Percentiles rank a stretch among this genome's conserved stretches.
These are phyloP conservation scores for Zizania latifolia DNA, from an alignment of 176 grass and related monocot genomes.

Conservation along the genomic window DNA sequence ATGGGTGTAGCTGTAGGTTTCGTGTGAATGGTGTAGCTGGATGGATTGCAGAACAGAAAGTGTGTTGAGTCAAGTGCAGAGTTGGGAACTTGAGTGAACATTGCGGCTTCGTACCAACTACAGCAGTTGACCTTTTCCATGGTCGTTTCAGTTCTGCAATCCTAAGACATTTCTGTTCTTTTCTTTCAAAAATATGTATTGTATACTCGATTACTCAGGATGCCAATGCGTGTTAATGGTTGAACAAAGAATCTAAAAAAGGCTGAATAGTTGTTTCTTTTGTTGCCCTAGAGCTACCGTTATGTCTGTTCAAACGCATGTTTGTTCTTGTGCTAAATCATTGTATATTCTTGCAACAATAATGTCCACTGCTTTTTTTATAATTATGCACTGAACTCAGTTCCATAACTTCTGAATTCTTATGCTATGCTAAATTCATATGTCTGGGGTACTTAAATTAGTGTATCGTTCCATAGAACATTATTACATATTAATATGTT, in stretches of 20 bases:
- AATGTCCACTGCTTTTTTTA: neutral
- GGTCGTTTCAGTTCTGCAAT: slow-evolving; percentile 6
- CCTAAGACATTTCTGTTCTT: neutral
- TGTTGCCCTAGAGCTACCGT: neutral
- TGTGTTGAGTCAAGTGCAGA: slow-evolving; percentile 10
- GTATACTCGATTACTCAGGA: neutral
- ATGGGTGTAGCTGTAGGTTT: neutral
- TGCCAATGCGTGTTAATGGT: slow-evolving; percentile 15
- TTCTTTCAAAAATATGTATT: slow-evolving; percentile 17
- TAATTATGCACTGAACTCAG: neutral
- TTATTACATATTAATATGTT: slow-evolving; percentile 12
- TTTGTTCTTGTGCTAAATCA: neutral
- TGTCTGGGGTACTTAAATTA: slow-evolving; percentile 15
- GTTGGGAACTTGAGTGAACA: slow-evolving; percentile 11
- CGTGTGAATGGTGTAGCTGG: slow-evolving; percentile 6
- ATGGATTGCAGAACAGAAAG: too few species aligned
- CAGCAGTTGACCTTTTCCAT: slow-evolving; percentile 25
- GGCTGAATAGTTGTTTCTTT: neutral
- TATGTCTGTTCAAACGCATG: neutral
- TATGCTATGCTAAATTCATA: neutral
- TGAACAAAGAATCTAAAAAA: slow-evolving; percentile 12
- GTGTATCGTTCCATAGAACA: neutral
- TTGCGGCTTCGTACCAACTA: slow-evolving; percentile 32
- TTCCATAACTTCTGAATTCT: too few species aligned
- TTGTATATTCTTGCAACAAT: slow-evolving; percentile 7